Conservation (phyloP, 2,329 filamentous ascomycete genomes). For the Fragosphaeria purpurea region DNA sequence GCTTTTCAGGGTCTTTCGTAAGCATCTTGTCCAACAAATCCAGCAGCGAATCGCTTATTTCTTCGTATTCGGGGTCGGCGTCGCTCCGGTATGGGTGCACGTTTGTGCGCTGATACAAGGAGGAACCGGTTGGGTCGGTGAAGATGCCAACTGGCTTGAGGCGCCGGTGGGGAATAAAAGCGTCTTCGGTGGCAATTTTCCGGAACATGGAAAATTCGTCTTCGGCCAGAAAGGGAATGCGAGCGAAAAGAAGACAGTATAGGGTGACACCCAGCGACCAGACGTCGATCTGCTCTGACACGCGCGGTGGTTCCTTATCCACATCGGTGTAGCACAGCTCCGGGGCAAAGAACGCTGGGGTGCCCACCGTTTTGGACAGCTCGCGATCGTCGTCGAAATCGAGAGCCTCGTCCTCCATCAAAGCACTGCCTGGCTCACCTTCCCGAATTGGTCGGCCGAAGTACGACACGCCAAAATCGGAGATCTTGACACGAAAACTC, state of each 20-base stretch:
- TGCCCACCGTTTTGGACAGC: slow-evolving; percentile 95
- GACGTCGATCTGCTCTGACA: slow-evolving; percentile 90
- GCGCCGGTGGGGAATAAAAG: slow-evolving; percentile 74
- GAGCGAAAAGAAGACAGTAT: slow-evolving; percentile 89
- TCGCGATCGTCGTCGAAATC: slow-evolving; percentile 91
- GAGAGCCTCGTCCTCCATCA: slow-evolving; percentile 69
- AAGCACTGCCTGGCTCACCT: slow-evolving; percentile 65
- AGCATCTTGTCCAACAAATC: slow-evolving; percentile 74
- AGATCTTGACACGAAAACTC: slow-evolving; percentile 88
- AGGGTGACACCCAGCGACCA: slow-evolving; percentile 96
- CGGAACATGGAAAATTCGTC: slow-evolving; percentile 89
- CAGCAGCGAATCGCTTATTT: slow-evolving; percentile 67
- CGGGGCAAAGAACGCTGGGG: slow-evolving; percentile 93
- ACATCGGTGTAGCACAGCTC: slow-evolving; percentile 87
- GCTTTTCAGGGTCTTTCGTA: slow-evolving; percentile 77
- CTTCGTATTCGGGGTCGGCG: slow-evolving; percentile 73
- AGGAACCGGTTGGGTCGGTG: slow-evolving; percentile 44
- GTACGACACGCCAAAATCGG: slow-evolving; percentile 97
- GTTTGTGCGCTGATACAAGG: slow-evolving; percentile 47
- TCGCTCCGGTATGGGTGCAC: slow-evolving; percentile 63
- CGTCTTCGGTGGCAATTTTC: slow-evolving; percentile 84
- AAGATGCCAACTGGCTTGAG: slow-evolving; percentile 64
- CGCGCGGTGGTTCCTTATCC: slow-evolving; percentile 58
- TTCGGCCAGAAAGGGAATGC: slow-evolving; percentile 85
- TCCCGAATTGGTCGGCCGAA: slow-evolving; percentile 81